A percentile compares a stretch with the other conserved stretches of the same genome.
Conservation (phyloP, 106 monocot species). For the Acanthochlamys bracteata region DNA sequence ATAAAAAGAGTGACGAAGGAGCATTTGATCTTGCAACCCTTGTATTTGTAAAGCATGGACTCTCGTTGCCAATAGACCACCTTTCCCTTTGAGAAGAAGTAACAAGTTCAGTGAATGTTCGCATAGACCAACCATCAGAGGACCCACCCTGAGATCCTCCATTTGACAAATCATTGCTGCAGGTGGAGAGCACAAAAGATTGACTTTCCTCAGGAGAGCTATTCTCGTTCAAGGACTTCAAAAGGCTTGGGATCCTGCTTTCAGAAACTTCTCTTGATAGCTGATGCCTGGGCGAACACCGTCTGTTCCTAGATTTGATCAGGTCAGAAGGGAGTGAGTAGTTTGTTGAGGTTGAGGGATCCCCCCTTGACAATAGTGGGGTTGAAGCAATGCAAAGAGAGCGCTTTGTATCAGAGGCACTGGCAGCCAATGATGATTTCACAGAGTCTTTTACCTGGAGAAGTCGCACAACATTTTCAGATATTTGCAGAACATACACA, state of each 20-base stretch:
- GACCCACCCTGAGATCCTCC: constrained; percentile 53
- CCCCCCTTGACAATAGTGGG: constrained; percentile 13
- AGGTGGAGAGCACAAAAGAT: constrained; percentile 8
- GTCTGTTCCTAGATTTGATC: constrained; percentile 13
- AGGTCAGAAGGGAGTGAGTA: constrained; percentile 17
- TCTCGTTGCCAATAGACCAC: constrained; percentile 59
- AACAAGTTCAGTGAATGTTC: constrained; percentile 78
- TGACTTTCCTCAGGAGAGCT: constrained; percentile 10
- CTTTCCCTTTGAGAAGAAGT: constrained; percentile 63
- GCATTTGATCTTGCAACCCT: constrained; percentile 19
- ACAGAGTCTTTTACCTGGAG: constrained; percentile 33
- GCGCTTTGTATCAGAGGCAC: constrained; percentile 21
- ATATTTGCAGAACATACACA: not conserved
- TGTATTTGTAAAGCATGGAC: constrained; percentile 15
- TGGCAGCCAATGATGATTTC: constrained; percentile 18
- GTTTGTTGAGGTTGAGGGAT: constrained; percentile 39
- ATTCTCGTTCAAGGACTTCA: constrained; percentile 17
- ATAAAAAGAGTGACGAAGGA: constrained; percentile 5
- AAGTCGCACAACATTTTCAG: not conserved
- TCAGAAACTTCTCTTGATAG: constrained; percentile 20
- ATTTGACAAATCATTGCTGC: constrained; percentile 8
- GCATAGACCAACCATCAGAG: constrained; percentile 88
- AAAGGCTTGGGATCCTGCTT: constrained; percentile 8
- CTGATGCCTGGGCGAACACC: constrained; percentile 7
- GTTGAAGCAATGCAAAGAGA: constrained; percentile 17